Evolutionary conservation across 192 early-diverging fungal species (phyloP), one percentile per base, ranked within the genome.

Genomic region (Haplosporangium gracile): DNA sequence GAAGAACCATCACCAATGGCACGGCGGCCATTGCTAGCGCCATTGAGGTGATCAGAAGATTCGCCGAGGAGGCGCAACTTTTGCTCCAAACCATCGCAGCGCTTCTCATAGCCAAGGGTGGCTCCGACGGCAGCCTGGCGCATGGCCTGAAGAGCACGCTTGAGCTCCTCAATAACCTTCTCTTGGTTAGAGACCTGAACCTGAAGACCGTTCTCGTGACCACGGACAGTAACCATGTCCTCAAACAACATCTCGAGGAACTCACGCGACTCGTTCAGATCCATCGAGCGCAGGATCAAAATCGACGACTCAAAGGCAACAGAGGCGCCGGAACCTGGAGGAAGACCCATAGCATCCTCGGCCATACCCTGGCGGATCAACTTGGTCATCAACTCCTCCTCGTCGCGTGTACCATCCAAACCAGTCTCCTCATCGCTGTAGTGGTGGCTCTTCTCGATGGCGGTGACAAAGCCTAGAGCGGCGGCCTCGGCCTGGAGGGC

Each of bases 91-190:
- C 79, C 81, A 79, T 87, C 85, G 49, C 85, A 90, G 42, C 83
- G 83, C 65, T 83, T 91, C 76, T 91, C 91, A 63, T 92, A 91
- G 51, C 82, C 82, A 11, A 86, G 47, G 1, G 92, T 89, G 3
- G 89, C 88, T 42, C 88, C 83, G 11, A 92, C 91, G 20, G 92
- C 92, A 1, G 92, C 92, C 72, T 89, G 84, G 24, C 90, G 89
- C 93, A 94, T 94, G 22, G 90, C 88, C 71, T 91, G 89, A 51
- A 94, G 80, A 18, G 90, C 91, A 24, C 90, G 85, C 60, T 92
- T 88, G 43, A 94, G 82, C 49, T 93, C 90, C 42, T 82, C 79
- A 4, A 92, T 88, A 1, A 87, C 89, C 60, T 90, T 92, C 77
- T 94, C 92, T 51, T 90, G 85, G 63, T 86, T 89, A 11, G 79